Evolutionary conservation across 2,329 filamentous ascomycete genomes (phyloP).

Genomic region (Calycina marina): DNA sequence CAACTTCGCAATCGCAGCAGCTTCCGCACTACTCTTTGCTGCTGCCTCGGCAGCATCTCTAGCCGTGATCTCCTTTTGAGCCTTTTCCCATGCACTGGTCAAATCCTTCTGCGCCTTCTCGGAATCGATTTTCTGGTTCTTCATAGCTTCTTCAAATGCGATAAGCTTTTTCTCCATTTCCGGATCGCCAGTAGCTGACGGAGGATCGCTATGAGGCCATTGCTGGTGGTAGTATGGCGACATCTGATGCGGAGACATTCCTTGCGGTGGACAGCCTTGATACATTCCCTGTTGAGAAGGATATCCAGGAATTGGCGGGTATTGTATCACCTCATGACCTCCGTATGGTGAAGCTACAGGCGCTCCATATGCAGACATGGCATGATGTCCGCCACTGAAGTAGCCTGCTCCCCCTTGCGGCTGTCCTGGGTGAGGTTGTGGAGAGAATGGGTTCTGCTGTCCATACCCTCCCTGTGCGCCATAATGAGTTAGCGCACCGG

Average conservation of each 20-base stretch:
- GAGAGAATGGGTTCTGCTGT: constrained; percentile 19
- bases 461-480: constrained; percentile 14
- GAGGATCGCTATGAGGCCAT: constrained; percentile 12
- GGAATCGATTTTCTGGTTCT: constrained; percentile 29
- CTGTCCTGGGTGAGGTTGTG: constrained; percentile 13
- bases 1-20: constrained; percentile 10
- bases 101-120: constrained; percentile 27
- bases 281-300: constrained; percentile 8
- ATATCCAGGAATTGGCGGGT: constrained; percentile 17
- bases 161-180: constrained; percentile 37
- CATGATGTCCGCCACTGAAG: constrained; percentile 25
- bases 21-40: constrained; percentile 19
- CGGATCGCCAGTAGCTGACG: constrained; percentile 12
- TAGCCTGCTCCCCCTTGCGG: constrained; percentile 19
- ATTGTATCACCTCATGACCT: constrained; percentile 20
- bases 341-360: constrained; percentile 9
- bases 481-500: constrained; percentile 20
- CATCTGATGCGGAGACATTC: constrained; percentile 12
- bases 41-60: constrained; percentile 26
- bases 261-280: constrained; percentile 12
- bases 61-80: constrained; percentile 30
- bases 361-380: constrained; percentile 24
- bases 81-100: constrained; percentile 30
- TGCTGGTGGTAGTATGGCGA: constrained; percentile 12
- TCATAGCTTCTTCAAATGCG: constrained; percentile 44